Evolutionary conservation across 441 rosid species (phyloP), one percentile per base, ranked within the genome.

Genomic region (Jatropha podagrica): DNA sequence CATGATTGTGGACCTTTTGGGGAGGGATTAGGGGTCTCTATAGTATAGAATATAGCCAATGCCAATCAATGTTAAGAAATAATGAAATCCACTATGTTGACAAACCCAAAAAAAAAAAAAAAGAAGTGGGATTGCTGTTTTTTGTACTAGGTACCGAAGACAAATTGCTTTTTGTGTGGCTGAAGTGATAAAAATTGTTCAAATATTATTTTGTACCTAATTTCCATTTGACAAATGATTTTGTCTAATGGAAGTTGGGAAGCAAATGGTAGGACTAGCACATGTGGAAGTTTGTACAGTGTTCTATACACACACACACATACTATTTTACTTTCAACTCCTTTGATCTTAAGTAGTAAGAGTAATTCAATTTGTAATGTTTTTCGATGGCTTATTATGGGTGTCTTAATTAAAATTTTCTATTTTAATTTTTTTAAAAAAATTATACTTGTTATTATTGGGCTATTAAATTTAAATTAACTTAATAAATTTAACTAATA

Each of bases 171-270:
- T 66, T 66, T 23, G 14, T 65, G 20, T 18, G 69, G 52, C 52
- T 46, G 42, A 65, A 18, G 42, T 65, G 52, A 15, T 2, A 0
- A 20, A 44, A 66, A 5, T 64, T 46, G 23, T 23, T 20, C 17
- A 20, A 46, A 46, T n/a, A 23, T 37, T 14, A 13, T 48, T 27
- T 23, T 23, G 3, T 4, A 10, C 41, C 18, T 68, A 7, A 44
- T 64, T 68, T 68, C 49, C 71, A 44, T 67, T 23, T 13, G 18
- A 41, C 56, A 46, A 23, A 67, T 67, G 55, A 67, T 67, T 44
- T 2, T 65, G 6, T 42, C 11, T 13, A 38, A 10, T 23, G 37
- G 12, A 46, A 44, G 5, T 59, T 26, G 1, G 14, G 51, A 46
- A 46, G 51, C 51, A 46, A 46, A 46, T 46, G 51, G 51, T 46